Percentiles rank a stretch among this genome's conserved stretches.
These are phyloP conservation scores for Fusarium nygamai DNA, from an alignment of 2,329 filamentous ascomycete genomes.

Conservation along the genomic window DNA sequence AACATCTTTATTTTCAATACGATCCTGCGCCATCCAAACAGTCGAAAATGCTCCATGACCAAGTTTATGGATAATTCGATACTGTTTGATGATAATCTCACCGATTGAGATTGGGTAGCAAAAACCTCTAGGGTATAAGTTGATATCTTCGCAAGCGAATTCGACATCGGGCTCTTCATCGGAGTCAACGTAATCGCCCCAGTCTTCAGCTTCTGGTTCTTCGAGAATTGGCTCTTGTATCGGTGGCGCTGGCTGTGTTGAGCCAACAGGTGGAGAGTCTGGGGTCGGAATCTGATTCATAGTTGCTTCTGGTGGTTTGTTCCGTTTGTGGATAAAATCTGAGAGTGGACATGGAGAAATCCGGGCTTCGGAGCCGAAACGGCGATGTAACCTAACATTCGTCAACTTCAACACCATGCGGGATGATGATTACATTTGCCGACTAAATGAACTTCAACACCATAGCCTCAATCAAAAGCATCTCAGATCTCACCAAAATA, in stretches of 20 bases:
- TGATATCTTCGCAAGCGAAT: fast-evolving
- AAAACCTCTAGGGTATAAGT: neutral
- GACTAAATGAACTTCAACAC: too few species aligned
- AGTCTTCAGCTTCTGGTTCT: neutral
- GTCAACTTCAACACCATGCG: too few species aligned
- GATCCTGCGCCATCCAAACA: neutral
- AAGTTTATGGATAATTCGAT: neutral
- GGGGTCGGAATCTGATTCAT: neutral
- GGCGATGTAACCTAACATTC: neutral
- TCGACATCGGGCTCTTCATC: neutral
- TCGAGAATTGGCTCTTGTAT: fast-evolving
- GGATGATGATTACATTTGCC: too few species aligned
- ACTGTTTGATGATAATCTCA: neutral
- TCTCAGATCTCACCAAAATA: neutral
- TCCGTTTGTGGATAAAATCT: neutral
- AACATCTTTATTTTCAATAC: neutral
- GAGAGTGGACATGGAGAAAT: neutral
- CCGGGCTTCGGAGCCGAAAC: neutral
- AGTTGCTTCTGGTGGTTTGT: fast-evolving
- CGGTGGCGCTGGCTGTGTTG: neutral
- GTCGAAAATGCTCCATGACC: neutral
- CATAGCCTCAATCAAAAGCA: neutral
- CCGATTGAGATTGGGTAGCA: neutral
- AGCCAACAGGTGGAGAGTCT: fast-evolving
- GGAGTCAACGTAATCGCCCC: neutral